Conservation (phyloP, 73 alveolate species). For the Tetrahymena elliotti region DNA sequence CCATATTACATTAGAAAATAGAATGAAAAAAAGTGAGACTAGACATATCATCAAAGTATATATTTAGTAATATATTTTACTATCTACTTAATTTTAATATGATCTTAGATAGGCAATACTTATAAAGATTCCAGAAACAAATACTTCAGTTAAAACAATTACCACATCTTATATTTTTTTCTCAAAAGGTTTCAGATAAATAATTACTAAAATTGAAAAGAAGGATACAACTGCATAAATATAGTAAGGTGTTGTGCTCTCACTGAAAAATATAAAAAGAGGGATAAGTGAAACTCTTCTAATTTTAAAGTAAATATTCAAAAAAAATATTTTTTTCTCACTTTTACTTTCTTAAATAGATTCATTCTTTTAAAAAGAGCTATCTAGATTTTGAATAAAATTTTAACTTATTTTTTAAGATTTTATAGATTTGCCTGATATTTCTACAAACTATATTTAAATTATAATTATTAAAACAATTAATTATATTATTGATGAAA, state of each 20-base stretch:
- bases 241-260: background rate
- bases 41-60: background rate
- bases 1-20: too few relatives aligned
- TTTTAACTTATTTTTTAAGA: too few relatives aligned
- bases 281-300: background rate
- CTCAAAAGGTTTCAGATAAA: background rate
- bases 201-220: too few relatives aligned
- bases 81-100: background rate
- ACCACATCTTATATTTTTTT: background rate
- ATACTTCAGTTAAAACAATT: background rate
- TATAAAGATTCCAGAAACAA: too few relatives aligned
- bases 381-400: background rate
- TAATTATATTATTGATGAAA: background rate
- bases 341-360: background rate
- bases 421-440: too few relatives aligned
- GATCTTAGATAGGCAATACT: background rate
- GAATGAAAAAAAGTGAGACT: background rate
- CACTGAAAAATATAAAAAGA: background rate
- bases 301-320: too few relatives aligned
- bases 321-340: too few relatives aligned
- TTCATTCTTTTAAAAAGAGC: background rate
- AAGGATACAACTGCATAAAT: background rate
- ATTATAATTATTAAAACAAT: background rate
- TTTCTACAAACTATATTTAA: too few relatives aligned
- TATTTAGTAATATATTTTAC: too few relatives aligned